phyloP scores from a whole-genome alignment of 768 basidiomycete genomes.

The Russula griseocarnosa region DNA sequence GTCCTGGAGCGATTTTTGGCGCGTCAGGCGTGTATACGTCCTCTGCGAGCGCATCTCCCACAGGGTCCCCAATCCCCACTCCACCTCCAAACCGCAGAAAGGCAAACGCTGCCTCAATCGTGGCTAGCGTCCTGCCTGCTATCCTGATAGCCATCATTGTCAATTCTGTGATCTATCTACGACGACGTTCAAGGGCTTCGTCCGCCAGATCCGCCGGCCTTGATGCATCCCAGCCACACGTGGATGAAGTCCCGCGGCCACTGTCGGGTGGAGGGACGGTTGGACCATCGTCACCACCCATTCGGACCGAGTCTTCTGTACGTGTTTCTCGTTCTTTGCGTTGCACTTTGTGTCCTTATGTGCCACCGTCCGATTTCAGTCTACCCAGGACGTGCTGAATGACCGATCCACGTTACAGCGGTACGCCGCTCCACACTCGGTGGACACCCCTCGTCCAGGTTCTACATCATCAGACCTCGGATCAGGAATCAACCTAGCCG shows the following conservation, averaged over 20 bases:
- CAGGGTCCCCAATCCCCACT: too few relatives aligned
- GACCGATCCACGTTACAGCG: not conserved
- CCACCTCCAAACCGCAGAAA: not conserved
- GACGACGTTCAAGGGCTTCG: not conserved
- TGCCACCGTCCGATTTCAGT: too few relatives aligned
- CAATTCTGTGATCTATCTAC: not conserved
- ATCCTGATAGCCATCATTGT: not conserved
- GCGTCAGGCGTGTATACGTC: not conserved
- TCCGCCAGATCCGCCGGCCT: too few relatives aligned
- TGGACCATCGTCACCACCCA: not conserved
- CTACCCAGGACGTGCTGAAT: not conserved
- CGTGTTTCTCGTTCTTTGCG: too few relatives aligned
- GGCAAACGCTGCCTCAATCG: slow-evolving; percentile 2
- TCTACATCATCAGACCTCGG: not conserved
- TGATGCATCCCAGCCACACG: not conserved
- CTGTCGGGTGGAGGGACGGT: not conserved
- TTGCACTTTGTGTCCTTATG: too few relatives aligned
- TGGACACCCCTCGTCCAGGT: not conserved
- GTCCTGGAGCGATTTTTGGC: not conserved
- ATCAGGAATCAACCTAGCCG: not conserved
- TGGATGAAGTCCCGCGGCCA: not conserved
- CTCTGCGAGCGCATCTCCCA: not conserved
- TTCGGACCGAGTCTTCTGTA: too few relatives aligned
- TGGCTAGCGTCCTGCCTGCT: not conserved
- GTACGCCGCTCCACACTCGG: not conserved